Evolutionary conservation across 768 basidiomycete species (phyloP).

Genomic region (Boletus bicolor): DNA sequence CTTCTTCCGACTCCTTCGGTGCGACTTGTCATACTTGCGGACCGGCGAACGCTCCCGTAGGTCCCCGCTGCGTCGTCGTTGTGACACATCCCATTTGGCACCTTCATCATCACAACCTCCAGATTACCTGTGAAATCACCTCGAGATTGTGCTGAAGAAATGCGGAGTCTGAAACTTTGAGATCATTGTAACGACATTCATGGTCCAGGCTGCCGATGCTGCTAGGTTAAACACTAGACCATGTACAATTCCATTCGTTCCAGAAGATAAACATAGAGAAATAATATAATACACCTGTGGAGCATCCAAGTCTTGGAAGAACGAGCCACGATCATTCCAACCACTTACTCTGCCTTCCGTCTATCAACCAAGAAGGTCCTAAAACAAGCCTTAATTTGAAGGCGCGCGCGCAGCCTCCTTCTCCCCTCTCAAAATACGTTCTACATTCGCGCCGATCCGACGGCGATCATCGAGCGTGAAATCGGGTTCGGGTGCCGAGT

Average conservation of each 20-base stretch:
- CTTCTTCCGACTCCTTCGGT: no score
- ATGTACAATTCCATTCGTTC: not conserved
- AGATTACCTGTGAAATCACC: no score
- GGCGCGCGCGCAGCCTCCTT: conserved; percentile 70
- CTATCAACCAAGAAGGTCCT: no score
- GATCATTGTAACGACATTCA: no score
- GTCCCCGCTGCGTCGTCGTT: no score
- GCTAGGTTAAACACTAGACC: not conserved
- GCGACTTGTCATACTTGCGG: no score
- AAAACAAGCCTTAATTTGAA: conserved; percentile 12
- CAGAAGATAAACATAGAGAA: not conserved
- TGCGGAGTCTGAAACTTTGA: no score
- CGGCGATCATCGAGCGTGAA: conserved; percentile 60
- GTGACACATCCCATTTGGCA: no score
- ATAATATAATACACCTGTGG: not conserved
- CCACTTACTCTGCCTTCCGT: not conserved
- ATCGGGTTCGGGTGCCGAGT: conserved; percentile 50
- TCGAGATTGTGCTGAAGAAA: no score
- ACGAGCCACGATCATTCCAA: not conserved
- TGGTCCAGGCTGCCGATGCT: not conserved
- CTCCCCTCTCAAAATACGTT: conserved; percentile 55
- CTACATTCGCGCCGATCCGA: conserved; percentile 58
- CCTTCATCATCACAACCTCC: no score
- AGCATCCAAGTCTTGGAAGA: not conserved
- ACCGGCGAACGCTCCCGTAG: no score